Conservation (phyloP, 208 protist genomes). For the Acanthamoeba divionensis region DNA sequence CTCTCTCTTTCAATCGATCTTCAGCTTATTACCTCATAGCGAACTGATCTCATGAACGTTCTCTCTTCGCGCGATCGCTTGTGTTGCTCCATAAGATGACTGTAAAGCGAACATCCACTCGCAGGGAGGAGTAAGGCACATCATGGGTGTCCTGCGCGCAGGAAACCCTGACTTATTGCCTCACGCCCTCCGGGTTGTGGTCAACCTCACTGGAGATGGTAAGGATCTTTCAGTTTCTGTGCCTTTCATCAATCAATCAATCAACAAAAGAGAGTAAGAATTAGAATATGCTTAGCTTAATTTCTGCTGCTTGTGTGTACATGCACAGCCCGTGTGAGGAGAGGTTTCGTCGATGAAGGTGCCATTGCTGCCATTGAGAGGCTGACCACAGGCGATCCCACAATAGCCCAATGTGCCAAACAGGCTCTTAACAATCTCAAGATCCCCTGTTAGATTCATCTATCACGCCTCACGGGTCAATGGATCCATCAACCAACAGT, state of each 20-base stretch:
- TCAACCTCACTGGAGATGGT: conserved; percentile 39
- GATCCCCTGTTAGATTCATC: conserved; percentile 38
- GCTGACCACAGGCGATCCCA: not conserved
- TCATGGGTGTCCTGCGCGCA: not conserved
- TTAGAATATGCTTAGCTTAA: no score
- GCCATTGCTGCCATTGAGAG: not conserved
- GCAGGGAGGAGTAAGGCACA: not conserved
- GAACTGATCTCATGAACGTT: no score
- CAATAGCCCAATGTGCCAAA: not conserved
- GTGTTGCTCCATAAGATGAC: not conserved
- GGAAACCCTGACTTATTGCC: not conserved
- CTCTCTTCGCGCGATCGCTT: no score
- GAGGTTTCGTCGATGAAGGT: conserved; percentile 12
- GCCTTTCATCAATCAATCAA: not conserved
- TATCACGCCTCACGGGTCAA: not conserved
- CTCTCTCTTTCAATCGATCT: not conserved
- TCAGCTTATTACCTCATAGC: no score
- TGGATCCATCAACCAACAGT: not conserved
- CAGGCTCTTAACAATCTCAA: conserved; percentile 47
- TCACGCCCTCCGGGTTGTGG: conserved; percentile 13
- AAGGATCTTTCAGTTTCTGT: not conserved
- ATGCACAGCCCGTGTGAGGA: not conserved
- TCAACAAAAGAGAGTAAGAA: no score
- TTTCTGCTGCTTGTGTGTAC: no score
- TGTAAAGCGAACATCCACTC: not conserved